Conservation (phyloP, 352 stramenopile species). For the Phytopythium sindhum region DNA sequence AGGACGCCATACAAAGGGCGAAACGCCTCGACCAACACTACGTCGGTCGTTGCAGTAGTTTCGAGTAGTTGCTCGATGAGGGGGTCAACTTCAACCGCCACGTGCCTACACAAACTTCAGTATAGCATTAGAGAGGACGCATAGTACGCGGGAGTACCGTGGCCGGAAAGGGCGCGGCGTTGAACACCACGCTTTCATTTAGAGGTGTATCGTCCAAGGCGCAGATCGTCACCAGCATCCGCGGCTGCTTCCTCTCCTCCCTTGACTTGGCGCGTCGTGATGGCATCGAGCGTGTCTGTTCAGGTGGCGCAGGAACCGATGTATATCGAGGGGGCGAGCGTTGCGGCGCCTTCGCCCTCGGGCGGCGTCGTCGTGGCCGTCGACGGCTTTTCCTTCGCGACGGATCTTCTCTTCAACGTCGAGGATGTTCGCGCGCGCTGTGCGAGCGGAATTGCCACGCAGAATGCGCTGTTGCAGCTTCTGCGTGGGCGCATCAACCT, state of each 20-base stretch:
- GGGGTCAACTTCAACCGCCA: constrained; percentile 1
- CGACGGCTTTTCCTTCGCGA: constrained; percentile 50
- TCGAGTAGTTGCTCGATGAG: not conserved
- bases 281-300: not conserved
- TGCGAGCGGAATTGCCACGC: constrained; percentile 39
- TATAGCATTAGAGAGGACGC: not conserved
- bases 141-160: not conserved
- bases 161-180: not conserved
- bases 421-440: constrained; percentile 58
- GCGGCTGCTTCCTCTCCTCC: not conserved
- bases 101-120: not conserved
- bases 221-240: not conserved
- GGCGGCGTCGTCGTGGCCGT: not conserved
- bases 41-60: not conserved
- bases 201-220: not conserved
- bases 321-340: not conserved
- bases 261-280: not conserved
- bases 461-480: constrained; percentile 56
- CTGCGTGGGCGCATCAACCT: constrained; percentile 69
- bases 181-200: not conserved
- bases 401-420: constrained; percentile 75
- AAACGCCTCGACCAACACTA: not conserved
- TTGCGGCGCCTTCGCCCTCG: not conserved
- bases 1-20: not conserved
- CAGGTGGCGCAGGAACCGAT: not conserved